A percentile compares a stretch with the other conserved stretches of the same genome.
Evolutionary conservation across 2,329 filamentous ascomycete species (phyloP).

Genomic region (Microcyclospora pomicola): DNA sequence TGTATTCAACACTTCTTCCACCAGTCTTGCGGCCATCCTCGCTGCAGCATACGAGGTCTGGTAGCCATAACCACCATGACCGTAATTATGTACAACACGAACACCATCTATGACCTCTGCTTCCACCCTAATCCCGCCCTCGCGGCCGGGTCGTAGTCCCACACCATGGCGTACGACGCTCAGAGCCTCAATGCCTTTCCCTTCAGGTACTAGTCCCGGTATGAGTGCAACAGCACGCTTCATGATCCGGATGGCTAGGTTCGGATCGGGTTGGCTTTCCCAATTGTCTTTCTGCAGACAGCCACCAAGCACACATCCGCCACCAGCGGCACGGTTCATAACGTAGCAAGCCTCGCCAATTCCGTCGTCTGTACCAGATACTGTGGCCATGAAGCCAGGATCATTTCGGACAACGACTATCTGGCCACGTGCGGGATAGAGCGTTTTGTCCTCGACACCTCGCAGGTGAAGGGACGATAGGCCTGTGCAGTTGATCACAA

Average conservation of each 20-base stretch:
- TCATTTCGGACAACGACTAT: constrained; percentile 73
- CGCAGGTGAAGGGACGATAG: constrained; percentile 61
- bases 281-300: constrained; percentile 68
- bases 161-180: constrained; percentile 70
- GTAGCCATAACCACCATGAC: constrained; percentile 67
- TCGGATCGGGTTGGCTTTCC: constrained; percentile 66
- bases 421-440: constrained; percentile 71
- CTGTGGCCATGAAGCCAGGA: constrained; percentile 52
- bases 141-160: constrained; percentile 61
- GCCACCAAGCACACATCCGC: constrained; percentile 76
- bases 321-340: constrained; percentile 68
- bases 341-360: constrained; percentile 61
- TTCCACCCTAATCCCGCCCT: constrained; percentile 62
- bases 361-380: constrained; percentile 61
- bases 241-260: constrained; percentile 74
- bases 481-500: constrained; percentile 78
- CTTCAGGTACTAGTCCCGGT: constrained; percentile 46
- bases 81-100: constrained; percentile 69
- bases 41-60: constrained; percentile 33
- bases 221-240: constrained; percentile 53
- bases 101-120: constrained; percentile 51
- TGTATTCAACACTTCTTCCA: constrained; percentile 18
- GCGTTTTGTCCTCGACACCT: constrained; percentile 60
- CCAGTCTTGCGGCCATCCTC: constrained; percentile 27
- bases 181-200: constrained; percentile 57